phyloP scores from a whole-genome alignment of 257 asterid species.

The Nicotiana noctiflora region DNA sequence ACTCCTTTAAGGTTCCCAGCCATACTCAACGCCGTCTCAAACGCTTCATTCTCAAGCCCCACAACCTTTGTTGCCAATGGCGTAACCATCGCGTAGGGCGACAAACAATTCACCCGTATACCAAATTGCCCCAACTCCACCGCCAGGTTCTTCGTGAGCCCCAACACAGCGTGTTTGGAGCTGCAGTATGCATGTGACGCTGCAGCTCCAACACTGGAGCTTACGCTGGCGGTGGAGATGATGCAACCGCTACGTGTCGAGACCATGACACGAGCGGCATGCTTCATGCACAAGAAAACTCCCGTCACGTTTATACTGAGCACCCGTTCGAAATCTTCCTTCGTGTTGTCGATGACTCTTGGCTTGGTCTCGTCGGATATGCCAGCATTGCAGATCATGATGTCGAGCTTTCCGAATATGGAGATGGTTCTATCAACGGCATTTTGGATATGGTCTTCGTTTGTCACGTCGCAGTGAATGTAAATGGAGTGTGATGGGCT shows the following conservation, averaged over 20 bases:
- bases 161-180: conserved; percentile 54
- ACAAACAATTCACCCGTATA: conserved; percentile 44
- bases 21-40: conserved; percentile 14
- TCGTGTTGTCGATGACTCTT: conserved; percentile 18
- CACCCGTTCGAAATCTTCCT: conserved; percentile 38
- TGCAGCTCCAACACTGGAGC: conserved; percentile 28
- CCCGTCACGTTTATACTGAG: conserved; percentile 34
- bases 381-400: conserved; percentile 59
- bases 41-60: conserved; percentile 25
- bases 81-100: conserved; percentile 39
- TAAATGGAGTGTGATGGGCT: conserved; percentile 29
- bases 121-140: conserved; percentile 48
- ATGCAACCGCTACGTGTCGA: conserved; percentile 40
- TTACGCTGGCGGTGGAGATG: conserved; percentile 35
- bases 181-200: conserved; percentile 40
- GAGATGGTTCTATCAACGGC: conserved; percentile 34
- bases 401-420: conserved; percentile 47
- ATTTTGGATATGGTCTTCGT: conserved; percentile 31
- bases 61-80: conserved; percentile 19
- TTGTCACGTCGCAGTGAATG: conserved; percentile 49
- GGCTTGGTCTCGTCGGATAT: conserved; percentile 16
- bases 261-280: conserved; percentile 48
- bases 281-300: conserved; percentile 49
- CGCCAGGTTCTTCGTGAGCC: conserved; percentile 43
- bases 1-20: conserved; percentile 33